Percentiles rank a stretch among this genome's conserved stretches.
These are phyloP conservation scores for Nematocida ironsii DNA, from an alignment of 371 early-diverging fungal genomes.

Conservation along the genomic window DNA sequence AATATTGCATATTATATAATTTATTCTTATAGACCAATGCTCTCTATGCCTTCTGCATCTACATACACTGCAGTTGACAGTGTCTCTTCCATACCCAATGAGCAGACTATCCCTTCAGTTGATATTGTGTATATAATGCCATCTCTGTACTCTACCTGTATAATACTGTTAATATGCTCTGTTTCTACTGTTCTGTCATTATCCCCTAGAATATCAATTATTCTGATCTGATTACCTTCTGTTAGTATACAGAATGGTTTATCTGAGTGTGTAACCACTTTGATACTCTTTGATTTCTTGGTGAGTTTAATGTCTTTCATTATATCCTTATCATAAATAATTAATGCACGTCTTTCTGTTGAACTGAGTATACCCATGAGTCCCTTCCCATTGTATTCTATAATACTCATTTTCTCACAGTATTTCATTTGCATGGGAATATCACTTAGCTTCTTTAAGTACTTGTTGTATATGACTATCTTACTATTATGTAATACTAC, in stretches of 20 bases:
- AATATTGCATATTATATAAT: slow-evolving; percentile 41
- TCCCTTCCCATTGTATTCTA: neutral
- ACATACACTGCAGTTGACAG: slow-evolving; percentile 41
- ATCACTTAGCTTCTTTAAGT: slow-evolving; percentile 6
- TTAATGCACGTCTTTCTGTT: neutral
- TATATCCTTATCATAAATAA: neutral
- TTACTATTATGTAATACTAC: neutral
- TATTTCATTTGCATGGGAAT: neutral
- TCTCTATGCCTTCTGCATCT: slow-evolving; percentile 17
- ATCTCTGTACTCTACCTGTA: neutral
- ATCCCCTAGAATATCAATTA: neutral
- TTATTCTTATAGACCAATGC: neutral
- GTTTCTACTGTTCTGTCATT: slow-evolving; percentile 14
- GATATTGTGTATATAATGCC: slow-evolving; percentile 14
- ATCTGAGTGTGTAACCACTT: neutral
- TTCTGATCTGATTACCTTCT: neutral
- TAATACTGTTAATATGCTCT: slow-evolving; percentile 36
- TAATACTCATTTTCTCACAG: neutral
- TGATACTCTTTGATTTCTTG: neutral
- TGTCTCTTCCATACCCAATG: slow-evolving; percentile 1
- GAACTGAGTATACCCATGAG: neutral
- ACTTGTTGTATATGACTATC: slow-evolving; percentile 1
- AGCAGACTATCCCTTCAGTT: slow-evolving; percentile 43
- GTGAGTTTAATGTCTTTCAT: neutral
- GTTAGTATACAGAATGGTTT: neutral